Conservation (phyloP, 148 eudicot species). For the Oxyria digyna region DNA sequence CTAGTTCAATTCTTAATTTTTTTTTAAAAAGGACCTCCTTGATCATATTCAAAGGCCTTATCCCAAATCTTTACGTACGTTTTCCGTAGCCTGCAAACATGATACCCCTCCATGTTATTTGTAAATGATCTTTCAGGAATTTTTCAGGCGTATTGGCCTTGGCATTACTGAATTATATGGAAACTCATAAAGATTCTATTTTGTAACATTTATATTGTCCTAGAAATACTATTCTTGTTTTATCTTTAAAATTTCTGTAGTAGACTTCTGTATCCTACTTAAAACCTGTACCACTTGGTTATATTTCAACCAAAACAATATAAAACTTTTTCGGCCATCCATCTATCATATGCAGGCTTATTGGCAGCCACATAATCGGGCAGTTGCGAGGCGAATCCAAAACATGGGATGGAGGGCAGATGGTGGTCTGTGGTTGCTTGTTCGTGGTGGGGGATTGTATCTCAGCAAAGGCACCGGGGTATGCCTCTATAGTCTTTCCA, state of each 20-base stretch:
- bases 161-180: not conserved
- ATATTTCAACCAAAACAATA: not conserved
- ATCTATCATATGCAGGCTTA: slow-evolving; percentile 46
- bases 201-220: not conserved
- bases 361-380: slow-evolving; percentile 98
- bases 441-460: slow-evolving; percentile 97
- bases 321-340: not conserved
- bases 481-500: slow-evolving; percentile 15
- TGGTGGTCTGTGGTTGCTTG: slow-evolving; percentile 99
- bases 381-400: slow-evolving; percentile 92
- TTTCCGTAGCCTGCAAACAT: not conserved
- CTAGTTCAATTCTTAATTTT: too few species aligned
- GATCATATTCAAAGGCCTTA: not conserved
- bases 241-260: not conserved
- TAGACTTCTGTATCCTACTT: not conserved
- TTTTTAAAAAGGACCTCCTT: too few species aligned
- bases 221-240: not conserved
- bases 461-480: slow-evolving; percentile 98
- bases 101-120: not conserved
- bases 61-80: not conserved
- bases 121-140: not conserved
- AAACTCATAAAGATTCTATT: not conserved
- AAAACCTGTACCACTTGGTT: not conserved
- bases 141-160: not conserved
- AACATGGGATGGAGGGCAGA: slow-evolving; percentile 99